A percentile compares a stretch with the other conserved stretches of the same genome.
Evolutionary conservation across 2,329 filamentous ascomycete genomes (phyloP).

Genomic region (Waltergamsia citrina): DNA sequence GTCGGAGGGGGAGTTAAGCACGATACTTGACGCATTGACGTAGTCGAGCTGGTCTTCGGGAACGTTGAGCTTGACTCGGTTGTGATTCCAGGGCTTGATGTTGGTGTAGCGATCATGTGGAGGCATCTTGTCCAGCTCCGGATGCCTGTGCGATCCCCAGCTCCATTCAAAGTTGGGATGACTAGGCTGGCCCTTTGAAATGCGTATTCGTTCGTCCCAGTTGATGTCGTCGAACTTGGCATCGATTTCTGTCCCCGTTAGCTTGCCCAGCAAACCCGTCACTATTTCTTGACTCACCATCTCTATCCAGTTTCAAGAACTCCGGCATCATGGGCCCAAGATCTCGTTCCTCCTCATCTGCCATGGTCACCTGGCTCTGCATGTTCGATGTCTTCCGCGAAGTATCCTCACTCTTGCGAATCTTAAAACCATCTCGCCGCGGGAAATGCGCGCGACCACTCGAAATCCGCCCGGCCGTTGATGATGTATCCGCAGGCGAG

Average conservation of each 20-base stretch:
- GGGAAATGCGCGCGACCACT: background rate
- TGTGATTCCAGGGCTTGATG: conserved; percentile 82
- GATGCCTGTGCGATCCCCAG: conserved; percentile 25
- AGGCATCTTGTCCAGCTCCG: conserved; percentile 16
- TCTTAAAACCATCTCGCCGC: conserved; percentile 5
- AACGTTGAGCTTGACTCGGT: conserved; percentile 73
- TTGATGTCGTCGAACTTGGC: conserved; percentile 42
- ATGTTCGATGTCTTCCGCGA: conserved; percentile 7
- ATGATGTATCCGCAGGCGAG: conserved; percentile 24
- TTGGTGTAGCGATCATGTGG: conserved; percentile 76
- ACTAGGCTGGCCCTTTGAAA: conserved; percentile 20
- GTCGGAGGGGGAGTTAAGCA: conserved; percentile 35
- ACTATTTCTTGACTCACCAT: conserved; percentile 17
- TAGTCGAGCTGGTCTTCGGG: conserved; percentile 66
- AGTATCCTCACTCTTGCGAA: conserved; percentile 24
- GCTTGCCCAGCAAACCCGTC: background rate
- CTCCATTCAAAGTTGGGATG: conserved; percentile 17
- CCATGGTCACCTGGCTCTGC: background rate
- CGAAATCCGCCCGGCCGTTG: no score
- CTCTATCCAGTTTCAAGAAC: conserved; percentile 25
- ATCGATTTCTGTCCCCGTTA: conserved; percentile 30
- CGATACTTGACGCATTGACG: conserved; percentile 72
- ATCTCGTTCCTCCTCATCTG: background rate
- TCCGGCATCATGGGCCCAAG: conserved; percentile 21
- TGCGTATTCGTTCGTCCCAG: conserved; percentile 41